These are phyloP conservation scores for Schizophyllum commune DNA, from an alignment of 1,284 basidiomycete genomes.

Conservation along the genomic window DNA sequence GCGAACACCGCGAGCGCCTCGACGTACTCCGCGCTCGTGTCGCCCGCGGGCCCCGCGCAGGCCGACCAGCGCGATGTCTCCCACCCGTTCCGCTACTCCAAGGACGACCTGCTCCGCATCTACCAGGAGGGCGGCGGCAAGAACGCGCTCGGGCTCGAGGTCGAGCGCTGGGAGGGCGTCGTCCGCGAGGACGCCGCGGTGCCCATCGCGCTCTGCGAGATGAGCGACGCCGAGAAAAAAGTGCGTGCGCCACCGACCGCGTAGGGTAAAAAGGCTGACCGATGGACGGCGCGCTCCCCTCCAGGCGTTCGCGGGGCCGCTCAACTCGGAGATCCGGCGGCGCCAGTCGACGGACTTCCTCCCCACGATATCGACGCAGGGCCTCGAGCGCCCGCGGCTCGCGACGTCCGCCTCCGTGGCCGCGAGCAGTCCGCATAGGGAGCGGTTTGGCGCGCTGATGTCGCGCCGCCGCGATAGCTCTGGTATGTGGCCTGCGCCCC, in stretches of 20 bases:
- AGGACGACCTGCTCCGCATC: slow-evolving; percentile 78
- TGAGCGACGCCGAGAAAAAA: slow-evolving; percentile 84
- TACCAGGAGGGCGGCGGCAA: slow-evolving; percentile 75
- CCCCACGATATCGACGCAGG: slow-evolving; percentile 44
- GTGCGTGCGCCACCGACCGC: slow-evolving; percentile 34
- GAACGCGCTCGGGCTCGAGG: slow-evolving; percentile 72
- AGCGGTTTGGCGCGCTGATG: slow-evolving; percentile 54
- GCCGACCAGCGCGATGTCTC: slow-evolving; percentile 52
- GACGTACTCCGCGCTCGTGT: slow-evolving; percentile 75
- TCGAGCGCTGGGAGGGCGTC: slow-evolving; percentile 81
- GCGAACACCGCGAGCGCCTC: slow-evolving; percentile 32
- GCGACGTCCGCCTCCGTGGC: slow-evolving; percentile 37
- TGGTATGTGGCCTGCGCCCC: slow-evolving; percentile 32
- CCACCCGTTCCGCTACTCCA: slow-evolving; percentile 80
- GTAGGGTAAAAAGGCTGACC: slow-evolving; percentile 7
- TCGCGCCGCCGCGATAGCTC: slow-evolving; percentile 58
- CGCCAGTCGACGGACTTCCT: slow-evolving; percentile 70
- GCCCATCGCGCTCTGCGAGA: slow-evolving; percentile 72
- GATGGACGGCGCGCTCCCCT: background rate
- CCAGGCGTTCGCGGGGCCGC: slow-evolving; percentile 64
- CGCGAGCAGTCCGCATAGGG: slow-evolving; percentile 51
- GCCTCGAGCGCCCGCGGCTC: slow-evolving; percentile 50
- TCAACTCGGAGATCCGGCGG: slow-evolving; percentile 76
- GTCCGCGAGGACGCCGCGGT: slow-evolving; percentile 68
- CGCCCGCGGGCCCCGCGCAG: slow-evolving; percentile 42